Evolutionary conservation across 495 filamentous ascomycete species (phyloP).

Genomic region (Penicillium subrubescens): DNA sequence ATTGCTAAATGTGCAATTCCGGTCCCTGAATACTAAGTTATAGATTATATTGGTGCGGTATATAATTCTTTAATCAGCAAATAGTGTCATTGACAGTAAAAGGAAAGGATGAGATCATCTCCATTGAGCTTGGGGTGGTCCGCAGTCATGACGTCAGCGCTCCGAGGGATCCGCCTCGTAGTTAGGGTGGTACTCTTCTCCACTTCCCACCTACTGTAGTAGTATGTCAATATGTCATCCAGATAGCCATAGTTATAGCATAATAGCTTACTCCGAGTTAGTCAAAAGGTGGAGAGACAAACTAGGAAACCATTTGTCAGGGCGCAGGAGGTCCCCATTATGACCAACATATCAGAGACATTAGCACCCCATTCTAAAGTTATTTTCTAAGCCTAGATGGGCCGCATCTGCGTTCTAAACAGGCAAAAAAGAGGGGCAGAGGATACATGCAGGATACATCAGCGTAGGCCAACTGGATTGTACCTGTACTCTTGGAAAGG

Average conservation of each 20-base stretch:
- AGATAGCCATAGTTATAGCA: no score
- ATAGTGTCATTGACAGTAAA: no score
- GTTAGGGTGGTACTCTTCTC: background rate
- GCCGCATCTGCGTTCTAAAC: constrained; percentile 1
- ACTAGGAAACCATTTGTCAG: background rate
- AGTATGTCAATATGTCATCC: background rate
- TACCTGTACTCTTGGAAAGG: background rate
- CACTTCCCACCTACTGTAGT: no score
- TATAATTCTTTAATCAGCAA: no score
- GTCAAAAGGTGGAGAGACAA: background rate
- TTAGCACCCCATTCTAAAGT: background rate
- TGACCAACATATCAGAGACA: background rate
- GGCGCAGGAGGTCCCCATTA: background rate
- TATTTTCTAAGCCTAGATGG: constrained; percentile 3
- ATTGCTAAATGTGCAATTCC: no score
- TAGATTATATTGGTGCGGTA: no score
- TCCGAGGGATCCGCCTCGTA: background rate
- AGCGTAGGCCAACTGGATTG: background rate
- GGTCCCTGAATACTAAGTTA: no score
- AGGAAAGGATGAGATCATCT: background rate
- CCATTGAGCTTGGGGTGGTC: background rate
- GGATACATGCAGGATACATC: background rate
- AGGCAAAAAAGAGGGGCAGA: background rate
- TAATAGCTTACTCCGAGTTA: no score
- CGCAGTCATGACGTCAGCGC: constrained; percentile 5